phyloP scores from a whole-genome alignment of 2,329 filamentous ascomycete genomes.

The Epicoccum nigrum region DNA sequence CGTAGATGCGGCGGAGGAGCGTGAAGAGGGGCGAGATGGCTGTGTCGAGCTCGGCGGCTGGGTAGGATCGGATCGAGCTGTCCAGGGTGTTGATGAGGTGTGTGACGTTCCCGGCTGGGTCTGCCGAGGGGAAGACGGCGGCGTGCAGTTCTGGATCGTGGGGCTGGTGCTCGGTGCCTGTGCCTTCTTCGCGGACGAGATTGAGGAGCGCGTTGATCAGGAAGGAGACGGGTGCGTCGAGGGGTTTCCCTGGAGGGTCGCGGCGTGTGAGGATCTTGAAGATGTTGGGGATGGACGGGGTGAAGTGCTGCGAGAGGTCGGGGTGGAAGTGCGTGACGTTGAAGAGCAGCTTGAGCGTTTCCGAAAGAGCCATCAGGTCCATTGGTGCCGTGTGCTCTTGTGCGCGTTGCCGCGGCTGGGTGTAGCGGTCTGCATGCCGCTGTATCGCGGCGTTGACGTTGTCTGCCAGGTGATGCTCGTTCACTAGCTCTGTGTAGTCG shows the following conservation, averaged over 20 bases:
- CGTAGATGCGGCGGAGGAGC: conserved; percentile 73
- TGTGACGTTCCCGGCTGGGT: conserved; percentile 65
- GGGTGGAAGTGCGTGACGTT: conserved; percentile 81
- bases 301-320: conserved; percentile 66
- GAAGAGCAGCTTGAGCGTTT: conserved; percentile 87
- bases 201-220: conserved; percentile 84
- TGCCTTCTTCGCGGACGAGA: conserved; percentile 68
- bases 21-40: conserved; percentile 75
- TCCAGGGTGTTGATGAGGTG: conserved; percentile 75
- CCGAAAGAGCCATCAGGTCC: conserved; percentile 78
- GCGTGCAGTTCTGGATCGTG: conserved; percentile 52
- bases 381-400: conserved; percentile 59
- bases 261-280: conserved; percentile 70
- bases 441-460: conserved; percentile 72
- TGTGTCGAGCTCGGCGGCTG: conserved; percentile 73
- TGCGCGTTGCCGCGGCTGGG: conserved; percentile 38
- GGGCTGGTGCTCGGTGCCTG: conserved; percentile 36
- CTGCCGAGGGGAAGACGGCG: conserved; percentile 70
- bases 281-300: conserved; percentile 70
- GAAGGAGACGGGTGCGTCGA: conserved; percentile 73
- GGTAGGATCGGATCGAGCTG: conserved; percentile 67
- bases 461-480: conserved; percentile 69
- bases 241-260: conserved; percentile 66
- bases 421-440: conserved; percentile 64
- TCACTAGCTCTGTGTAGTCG: conserved; percentile 69